Percentiles rank a stretch among this genome's conserved stretches.
phyloP scores from a whole-genome alignment of 75 land plant species.

The Pinus albicaulis region DNA sequence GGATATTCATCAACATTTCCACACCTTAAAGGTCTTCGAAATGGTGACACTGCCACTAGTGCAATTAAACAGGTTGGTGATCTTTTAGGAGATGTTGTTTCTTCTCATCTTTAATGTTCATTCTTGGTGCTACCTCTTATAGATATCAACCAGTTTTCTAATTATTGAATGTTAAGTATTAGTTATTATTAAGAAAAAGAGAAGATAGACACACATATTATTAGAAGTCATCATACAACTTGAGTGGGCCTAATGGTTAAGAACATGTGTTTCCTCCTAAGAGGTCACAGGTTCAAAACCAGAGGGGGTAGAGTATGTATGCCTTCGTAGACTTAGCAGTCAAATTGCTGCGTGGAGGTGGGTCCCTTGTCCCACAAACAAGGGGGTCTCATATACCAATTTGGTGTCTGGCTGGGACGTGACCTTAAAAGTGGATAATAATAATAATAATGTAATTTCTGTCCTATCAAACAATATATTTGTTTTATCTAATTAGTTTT shows the following conservation, averaged over 20 bases:
- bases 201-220: not conserved
- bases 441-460: too few species aligned
- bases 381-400: too few species aligned
- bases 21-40: slow-evolving; percentile 96
- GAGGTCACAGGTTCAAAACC: too few species aligned
- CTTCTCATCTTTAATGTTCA: not conserved
- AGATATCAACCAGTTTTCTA: not conserved
- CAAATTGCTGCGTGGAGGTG: too few species aligned
- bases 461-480: not conserved
- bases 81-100: not conserved
- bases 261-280: too few species aligned
- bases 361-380: too few species aligned
- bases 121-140: not conserved
- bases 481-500: not conserved
- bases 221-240: not conserved
- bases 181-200: not conserved
- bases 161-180: not conserved
- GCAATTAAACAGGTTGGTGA: slow-evolving; percentile 85
- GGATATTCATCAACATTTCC: slow-evolving; percentile 97
- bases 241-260: too few species aligned
- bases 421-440: too few species aligned
- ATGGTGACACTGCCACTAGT: slow-evolving; percentile 98
- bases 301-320: too few species aligned
- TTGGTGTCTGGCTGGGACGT: too few species aligned
- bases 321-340: too few species aligned